Conservation (phyloP, 306 rosid species). For the Gynostemma pentaphyllum region DNA sequence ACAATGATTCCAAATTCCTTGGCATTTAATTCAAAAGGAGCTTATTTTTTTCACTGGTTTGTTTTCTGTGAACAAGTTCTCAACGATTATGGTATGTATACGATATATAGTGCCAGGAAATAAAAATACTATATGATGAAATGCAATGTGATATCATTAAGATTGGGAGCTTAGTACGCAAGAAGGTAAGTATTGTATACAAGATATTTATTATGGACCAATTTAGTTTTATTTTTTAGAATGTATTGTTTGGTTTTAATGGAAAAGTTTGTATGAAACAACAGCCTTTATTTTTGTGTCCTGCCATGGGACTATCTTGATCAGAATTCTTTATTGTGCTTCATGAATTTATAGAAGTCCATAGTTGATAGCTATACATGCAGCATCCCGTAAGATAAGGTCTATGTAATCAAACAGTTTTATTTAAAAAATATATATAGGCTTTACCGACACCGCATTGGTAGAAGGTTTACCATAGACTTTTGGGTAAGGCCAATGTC, state of each 20-base stretch:
- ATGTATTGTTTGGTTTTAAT: no score
- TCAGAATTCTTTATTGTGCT: not conserved
- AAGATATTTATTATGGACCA: not conserved
- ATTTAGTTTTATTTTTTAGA: not conserved
- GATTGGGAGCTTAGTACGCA: slow-evolving; percentile 65
- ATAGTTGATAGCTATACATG: no score
- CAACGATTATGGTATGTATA: slow-evolving; percentile 1
- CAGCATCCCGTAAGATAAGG: not conserved
- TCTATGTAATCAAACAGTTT: not conserved
- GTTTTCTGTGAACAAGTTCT: no score
- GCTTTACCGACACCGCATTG: no score
- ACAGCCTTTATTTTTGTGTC: not conserved
- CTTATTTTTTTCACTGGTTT: no score
- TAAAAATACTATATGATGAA: slow-evolving; percentile 75
- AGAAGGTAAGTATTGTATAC: slow-evolving; percentile 35
- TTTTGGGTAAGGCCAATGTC: no score
- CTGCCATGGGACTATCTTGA: not conserved
- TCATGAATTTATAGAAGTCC: not conserved
- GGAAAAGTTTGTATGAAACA: not conserved
- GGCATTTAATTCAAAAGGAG: no score
- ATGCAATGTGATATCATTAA: slow-evolving; percentile 77
- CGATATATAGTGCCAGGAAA: slow-evolving; percentile 36
- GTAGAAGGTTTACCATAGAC: no score
- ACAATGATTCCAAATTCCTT: no score
- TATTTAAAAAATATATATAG: no score